Percentiles rank a stretch among this genome's conserved stretches.
Conservation (phyloP, 805 yeast species). For the Vanderwaltozyma yarrowii region DNA sequence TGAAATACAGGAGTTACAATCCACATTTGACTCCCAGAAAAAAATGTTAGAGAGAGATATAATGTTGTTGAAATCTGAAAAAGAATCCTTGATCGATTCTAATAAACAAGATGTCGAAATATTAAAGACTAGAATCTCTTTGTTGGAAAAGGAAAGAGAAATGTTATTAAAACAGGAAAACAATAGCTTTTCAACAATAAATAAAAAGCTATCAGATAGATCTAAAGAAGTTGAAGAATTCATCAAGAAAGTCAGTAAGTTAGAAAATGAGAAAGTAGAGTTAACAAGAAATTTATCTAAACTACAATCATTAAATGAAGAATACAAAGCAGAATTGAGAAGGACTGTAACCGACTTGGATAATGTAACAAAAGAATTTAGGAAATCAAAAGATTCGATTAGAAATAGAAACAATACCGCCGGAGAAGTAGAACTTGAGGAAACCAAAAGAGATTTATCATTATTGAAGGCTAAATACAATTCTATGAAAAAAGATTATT, state of each 20-base stretch:
- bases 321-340: constrained; percentile 24
- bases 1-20: constrained; percentile 7
- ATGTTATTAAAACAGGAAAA: constrained; percentile 8
- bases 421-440: constrained; percentile 1
- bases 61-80: constrained; percentile 11
- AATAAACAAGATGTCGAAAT: constrained; percentile 11
- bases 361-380: constrained; percentile 18
- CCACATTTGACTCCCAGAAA: constrained; percentile 7
- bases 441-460: constrained; percentile 3
- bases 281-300: constrained; percentile 15
- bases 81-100: constrained; percentile 8
- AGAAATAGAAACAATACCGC: not conserved
- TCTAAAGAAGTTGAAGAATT: not conserved
- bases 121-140: constrained; percentile 9
- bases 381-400: constrained; percentile 10
- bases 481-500: constrained; percentile 15
- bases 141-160: constrained; percentile 12
- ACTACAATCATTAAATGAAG: constrained; percentile 19
- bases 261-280: constrained; percentile 8
- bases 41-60: constrained; percentile 11
- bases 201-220: constrained; percentile 1
- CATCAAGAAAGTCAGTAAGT: constrained; percentile 4
- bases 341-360: constrained; percentile 24
- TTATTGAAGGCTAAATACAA: constrained; percentile 2
- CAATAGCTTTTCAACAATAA: constrained; percentile 7